Percentiles rank a stretch among this genome's conserved stretches.
Conservation (phyloP, 2,329 filamentous ascomycete species). For the Xylariales sp. region DNA sequence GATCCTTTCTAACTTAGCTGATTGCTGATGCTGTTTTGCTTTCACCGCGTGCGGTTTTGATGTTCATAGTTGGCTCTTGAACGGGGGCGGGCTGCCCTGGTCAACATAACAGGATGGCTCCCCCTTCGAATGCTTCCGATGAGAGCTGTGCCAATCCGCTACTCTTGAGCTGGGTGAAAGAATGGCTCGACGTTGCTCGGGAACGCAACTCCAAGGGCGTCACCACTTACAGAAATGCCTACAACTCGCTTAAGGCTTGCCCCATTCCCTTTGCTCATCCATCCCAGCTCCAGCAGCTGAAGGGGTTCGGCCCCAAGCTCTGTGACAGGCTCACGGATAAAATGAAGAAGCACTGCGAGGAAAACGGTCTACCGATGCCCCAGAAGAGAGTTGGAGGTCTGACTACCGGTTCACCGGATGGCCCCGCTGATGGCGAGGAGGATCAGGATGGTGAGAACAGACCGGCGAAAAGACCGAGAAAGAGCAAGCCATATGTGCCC, state of each 20-base stretch:
- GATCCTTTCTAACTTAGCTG: too few species aligned
- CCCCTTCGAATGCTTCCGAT: conserved; percentile 20
- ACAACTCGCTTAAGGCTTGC: conserved; percentile 71
- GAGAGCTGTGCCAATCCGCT: conserved; percentile 62
- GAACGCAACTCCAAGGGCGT: conserved; percentile 67
- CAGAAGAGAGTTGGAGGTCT: conserved; percentile 35
- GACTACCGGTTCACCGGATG: conserved; percentile 20
- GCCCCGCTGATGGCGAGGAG: conserved; percentile 29
- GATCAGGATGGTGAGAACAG: conserved; percentile 24
- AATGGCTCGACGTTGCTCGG: conserved; percentile 68
- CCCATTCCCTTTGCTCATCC: conserved; percentile 69
- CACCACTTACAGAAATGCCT: conserved; percentile 70
- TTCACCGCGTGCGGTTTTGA: too few species aligned
- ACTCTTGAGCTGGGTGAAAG: conserved; percentile 68
- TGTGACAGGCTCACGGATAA: conserved; percentile 64
- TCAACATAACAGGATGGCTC: neutral
- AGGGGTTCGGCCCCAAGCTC: conserved; percentile 68
- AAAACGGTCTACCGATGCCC: conserved; percentile 66
- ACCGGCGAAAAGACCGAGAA: conserved; percentile 53
- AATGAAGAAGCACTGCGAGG: conserved; percentile 55
- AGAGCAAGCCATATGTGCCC: conserved; percentile 67
- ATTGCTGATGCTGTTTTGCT: too few species aligned
- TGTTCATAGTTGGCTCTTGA: too few species aligned
- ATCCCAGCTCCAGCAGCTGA: conserved; percentile 66
- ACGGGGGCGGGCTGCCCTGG: too few species aligned